Evolutionary conservation across 108 stramenopile genomes (phyloP).

Genomic region (Pseudonitzschia multiseries): DNA sequence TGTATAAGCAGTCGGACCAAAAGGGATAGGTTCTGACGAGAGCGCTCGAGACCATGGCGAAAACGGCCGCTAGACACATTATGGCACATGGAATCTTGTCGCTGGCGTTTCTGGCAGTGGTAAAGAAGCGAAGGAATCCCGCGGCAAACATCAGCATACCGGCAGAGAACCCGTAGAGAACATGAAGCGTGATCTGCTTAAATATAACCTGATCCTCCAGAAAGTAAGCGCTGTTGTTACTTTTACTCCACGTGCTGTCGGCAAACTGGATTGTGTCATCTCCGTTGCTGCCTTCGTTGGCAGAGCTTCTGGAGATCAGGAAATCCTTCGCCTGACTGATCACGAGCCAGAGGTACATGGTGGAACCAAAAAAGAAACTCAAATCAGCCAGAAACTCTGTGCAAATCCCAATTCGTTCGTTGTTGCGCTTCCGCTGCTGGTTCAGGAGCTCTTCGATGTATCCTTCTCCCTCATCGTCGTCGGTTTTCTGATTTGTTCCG

Average conservation of each 20-base stretch:
- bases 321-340: background rate
- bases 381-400: background rate
- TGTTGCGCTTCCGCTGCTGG: background rate
- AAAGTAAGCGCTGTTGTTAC: background rate
- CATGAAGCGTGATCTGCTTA: background rate
- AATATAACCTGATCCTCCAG: background rate
- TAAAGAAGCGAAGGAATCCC: background rate
- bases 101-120: background rate
- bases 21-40: background rate
- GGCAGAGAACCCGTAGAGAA: background rate
- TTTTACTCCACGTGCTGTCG: background rate
- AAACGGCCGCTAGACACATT: background rate
- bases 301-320: background rate
- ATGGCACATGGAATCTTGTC: background rate
- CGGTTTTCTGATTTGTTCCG: background rate
- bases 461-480: background rate
- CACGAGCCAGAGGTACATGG: slow-evolving; percentile 1
- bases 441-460: too few relatives aligned
- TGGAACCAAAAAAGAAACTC: slow-evolving; percentile 6
- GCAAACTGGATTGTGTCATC: background rate
- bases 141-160: background rate
- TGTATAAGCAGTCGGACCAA: background rate
- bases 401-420: background rate
- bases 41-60: slow-evolving; percentile 8
- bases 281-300: background rate